phyloP scores from a whole-genome alignment of 768 basidiomycete genomes.

The Russula sp. region DNA sequence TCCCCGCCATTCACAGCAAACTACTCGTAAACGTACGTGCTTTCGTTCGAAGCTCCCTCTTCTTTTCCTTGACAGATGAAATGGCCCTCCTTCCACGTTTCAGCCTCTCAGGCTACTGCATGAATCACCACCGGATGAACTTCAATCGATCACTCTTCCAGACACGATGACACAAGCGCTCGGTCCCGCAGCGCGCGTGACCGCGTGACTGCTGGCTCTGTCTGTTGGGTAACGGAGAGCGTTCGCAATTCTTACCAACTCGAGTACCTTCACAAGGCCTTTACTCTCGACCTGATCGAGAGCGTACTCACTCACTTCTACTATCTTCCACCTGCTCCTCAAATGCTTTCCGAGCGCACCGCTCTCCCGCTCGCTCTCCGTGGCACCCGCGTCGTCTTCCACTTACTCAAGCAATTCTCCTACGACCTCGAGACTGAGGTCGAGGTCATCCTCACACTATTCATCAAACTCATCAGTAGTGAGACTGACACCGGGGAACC shows the following conservation, averaged over 20 bases:
- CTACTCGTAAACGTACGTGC: slow-evolving; percentile 74
- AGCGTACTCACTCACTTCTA: slow-evolving; percentile 97
- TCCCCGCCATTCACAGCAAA: slow-evolving; percentile 73
- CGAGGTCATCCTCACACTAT: slow-evolving; percentile 40
- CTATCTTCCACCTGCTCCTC: slow-evolving; percentile 87
- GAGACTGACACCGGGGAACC: slow-evolving; percentile 8
- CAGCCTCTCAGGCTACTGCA: slow-evolving; percentile 94
- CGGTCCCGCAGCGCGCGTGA: slow-evolving; percentile 76
- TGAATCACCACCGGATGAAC: slow-evolving; percentile 47
- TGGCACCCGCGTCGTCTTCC: slow-evolving; percentile 88
- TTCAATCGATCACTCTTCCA: slow-evolving; percentile 46
- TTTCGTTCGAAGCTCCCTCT: neutral
- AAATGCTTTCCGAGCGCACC: slow-evolving; percentile 79
- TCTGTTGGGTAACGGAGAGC: slow-evolving; percentile 55
- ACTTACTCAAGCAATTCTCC: slow-evolving; percentile 89
- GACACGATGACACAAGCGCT: slow-evolving; percentile 55
- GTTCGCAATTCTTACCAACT: slow-evolving; percentile 66
- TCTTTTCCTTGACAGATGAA: neutral
- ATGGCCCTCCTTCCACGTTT: slow-evolving; percentile 42
- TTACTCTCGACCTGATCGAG: slow-evolving; percentile 95
- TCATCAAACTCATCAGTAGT: slow-evolving; percentile 15
- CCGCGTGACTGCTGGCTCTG: slow-evolving; percentile 68
- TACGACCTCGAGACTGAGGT: slow-evolving; percentile 75
- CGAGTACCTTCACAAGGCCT: slow-evolving; percentile 85
- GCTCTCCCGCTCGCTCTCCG: slow-evolving; percentile 86